These are phyloP conservation scores for Ustilago crameri DNA, from an alignment of 1,284 basidiomycete species.

Conservation along the genomic window DNA sequence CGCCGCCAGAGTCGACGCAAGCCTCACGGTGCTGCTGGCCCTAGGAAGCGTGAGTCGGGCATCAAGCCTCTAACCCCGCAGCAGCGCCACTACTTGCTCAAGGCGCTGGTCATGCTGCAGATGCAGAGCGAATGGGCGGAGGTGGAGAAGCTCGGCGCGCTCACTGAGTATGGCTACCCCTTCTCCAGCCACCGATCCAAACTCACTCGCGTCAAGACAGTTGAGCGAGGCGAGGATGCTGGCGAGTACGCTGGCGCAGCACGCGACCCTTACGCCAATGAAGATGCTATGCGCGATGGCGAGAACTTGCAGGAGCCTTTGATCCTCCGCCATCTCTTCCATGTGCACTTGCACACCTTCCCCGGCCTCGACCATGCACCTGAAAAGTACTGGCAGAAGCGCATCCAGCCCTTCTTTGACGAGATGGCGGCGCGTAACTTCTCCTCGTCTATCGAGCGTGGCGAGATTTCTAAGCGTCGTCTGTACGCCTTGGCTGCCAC, in stretches of 20 bases:
- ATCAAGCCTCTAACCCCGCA: slow-evolving; percentile 53
- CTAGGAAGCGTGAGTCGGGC: slow-evolving; percentile 23
- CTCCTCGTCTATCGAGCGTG: slow-evolving; percentile 59
- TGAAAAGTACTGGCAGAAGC: slow-evolving; percentile 62
- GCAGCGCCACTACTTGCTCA: slow-evolving; percentile 65
- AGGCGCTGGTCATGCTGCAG: slow-evolving; percentile 64
- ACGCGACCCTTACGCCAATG: slow-evolving; percentile 57
- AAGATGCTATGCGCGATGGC: slow-evolving; percentile 49
- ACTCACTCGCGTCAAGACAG: slow-evolving; percentile 54
- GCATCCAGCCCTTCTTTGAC: slow-evolving; percentile 65
- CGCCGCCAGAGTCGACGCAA: slow-evolving; percentile 36
- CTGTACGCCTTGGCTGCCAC: slow-evolving; percentile 57
- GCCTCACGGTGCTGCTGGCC: slow-evolving; percentile 30
- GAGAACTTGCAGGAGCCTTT: slow-evolving; percentile 61
- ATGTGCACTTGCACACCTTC: slow-evolving; percentile 59
- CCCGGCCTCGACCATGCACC: slow-evolving; percentile 62
- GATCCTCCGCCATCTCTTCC: slow-evolving; percentile 65
- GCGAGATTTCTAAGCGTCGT: slow-evolving; percentile 58
- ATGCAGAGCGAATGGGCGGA: slow-evolving; percentile 62
- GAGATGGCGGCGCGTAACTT: slow-evolving; percentile 60
- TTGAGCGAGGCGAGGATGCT: slow-evolving; percentile 42
- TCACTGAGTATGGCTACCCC: slow-evolving; percentile 64
- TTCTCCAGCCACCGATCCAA: slow-evolving; percentile 54
- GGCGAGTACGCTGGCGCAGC: slow-evolving; percentile 52
- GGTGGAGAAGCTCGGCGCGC: slow-evolving; percentile 58